These are phyloP conservation scores for Sedum album DNA, from an alignment of 164 flowering plant genomes.

Conservation along the genomic window DNA sequence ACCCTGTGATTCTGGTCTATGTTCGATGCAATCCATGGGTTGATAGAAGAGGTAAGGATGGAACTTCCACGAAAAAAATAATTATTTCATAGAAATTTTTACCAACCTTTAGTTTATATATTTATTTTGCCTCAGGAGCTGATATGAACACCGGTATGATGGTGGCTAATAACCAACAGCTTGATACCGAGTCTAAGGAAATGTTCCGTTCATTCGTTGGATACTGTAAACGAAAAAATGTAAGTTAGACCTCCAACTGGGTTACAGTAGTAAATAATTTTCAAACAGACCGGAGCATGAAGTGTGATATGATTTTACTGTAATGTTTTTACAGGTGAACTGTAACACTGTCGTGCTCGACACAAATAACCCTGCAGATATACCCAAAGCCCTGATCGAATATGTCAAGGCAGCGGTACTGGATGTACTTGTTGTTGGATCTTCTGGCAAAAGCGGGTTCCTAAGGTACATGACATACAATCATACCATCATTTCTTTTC, in stretches of 20 bases:
- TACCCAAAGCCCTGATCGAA: background rate
- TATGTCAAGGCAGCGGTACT: background rate
- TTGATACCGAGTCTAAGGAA: background rate
- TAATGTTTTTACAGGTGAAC: background rate
- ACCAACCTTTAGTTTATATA: background rate
- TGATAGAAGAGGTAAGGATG: slow-evolving; percentile 2
- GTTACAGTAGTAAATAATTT: no score
- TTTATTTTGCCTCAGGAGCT: background rate
- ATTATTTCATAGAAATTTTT: background rate
- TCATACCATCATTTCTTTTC: no score
- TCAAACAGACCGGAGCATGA: background rate
- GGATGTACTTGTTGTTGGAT: slow-evolving; percentile 1
- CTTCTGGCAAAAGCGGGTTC: background rate
- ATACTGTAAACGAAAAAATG: slow-evolving; percentile 6
- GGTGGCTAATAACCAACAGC: background rate
- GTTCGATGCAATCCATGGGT: slow-evolving; percentile 15
- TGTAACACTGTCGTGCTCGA: background rate
- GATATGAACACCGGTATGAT: background rate
- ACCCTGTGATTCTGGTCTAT: slow-evolving; percentile 42
- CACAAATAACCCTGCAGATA: background rate
- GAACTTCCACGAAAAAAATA: background rate
- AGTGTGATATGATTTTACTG: background rate
- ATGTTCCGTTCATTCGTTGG: slow-evolving; percentile 1
- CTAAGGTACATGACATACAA: background rate
- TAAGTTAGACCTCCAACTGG: no score